A percentile compares a stretch with the other conserved stretches of the same genome.
Conservation (phyloP, 208 protist species). For the Wallacemonas sp. region DNA sequence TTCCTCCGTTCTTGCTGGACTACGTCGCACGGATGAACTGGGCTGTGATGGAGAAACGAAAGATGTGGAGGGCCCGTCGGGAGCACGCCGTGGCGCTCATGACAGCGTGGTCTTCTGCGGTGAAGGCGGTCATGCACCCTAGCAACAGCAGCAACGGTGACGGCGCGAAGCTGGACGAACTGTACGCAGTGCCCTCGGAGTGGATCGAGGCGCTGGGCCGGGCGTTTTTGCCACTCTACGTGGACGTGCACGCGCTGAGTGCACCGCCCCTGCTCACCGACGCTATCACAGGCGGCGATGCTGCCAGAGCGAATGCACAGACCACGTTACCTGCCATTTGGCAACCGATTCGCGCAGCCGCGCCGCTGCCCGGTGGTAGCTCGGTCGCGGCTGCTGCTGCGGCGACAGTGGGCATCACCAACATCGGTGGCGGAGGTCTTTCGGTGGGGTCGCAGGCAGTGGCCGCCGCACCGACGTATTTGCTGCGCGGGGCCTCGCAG, state of each 20-base stretch:
- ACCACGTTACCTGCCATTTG: neutral
- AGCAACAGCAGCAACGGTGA: too few relatives aligned
- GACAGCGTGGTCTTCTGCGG: conserved; percentile 31
- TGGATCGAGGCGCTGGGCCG: conserved; percentile 71
- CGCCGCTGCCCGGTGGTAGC: neutral
- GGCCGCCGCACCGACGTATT: neutral
- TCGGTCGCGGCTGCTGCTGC: neutral
- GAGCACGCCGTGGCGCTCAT: conserved; percentile 20
- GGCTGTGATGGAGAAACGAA: conserved; percentile 17
- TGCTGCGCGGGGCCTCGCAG: neutral
- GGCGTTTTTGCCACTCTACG: conserved; percentile 51
- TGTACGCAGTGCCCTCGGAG: conserved; percentile 55
- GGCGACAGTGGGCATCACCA: too few relatives aligned
- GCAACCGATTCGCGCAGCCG: neutral
- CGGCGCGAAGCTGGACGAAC: too few relatives aligned
- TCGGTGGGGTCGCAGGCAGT: neutral
- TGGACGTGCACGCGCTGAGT: conserved; percentile 32
- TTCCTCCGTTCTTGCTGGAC: conserved; percentile 37
- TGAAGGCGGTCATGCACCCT: conserved; percentile 33
- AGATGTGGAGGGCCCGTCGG: conserved; percentile 22
- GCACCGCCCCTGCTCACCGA: neutral
- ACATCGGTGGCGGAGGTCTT: neutral
- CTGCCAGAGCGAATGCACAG: neutral
- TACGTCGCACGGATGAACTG: conserved; percentile 48
- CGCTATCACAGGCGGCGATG: neutral